Evolutionary conservation across 1,284 basidiomycete species (phyloP).

Genomic region (Pascua guehoae): DNA sequence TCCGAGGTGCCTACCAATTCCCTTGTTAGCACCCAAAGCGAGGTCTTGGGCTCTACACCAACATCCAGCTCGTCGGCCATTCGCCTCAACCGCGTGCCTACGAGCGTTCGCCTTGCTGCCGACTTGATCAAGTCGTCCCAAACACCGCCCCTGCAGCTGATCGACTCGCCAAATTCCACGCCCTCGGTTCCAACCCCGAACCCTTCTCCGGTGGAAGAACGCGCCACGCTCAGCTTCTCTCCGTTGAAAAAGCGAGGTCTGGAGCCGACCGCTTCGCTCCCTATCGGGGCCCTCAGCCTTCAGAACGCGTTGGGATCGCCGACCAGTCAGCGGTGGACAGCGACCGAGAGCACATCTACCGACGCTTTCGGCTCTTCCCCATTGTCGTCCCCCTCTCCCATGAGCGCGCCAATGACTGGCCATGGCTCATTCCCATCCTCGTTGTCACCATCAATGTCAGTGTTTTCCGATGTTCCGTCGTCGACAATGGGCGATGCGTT

Average conservation of each 20-base stretch:
- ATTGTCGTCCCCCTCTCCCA: not conserved
- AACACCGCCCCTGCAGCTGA: conserved; percentile 12
- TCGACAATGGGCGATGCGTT: too few relatives aligned
- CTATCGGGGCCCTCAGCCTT: too few relatives aligned
- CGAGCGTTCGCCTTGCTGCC: conserved; percentile 54
- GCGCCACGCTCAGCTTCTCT: not conserved
- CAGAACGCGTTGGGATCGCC: too few relatives aligned
- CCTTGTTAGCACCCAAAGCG: too few relatives aligned
- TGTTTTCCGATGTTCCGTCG: not conserved
- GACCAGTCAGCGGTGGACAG: too few relatives aligned
- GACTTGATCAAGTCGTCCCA: conserved; percentile 46
- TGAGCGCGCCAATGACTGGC: not conserved
- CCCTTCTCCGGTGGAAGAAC: conserved; percentile 22
- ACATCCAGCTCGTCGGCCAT: conserved; percentile 43
- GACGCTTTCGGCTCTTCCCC: conserved; percentile 4
- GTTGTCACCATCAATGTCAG: not conserved
- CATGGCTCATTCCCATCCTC: not conserved
- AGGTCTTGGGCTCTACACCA: too few relatives aligned
- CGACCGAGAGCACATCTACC: not conserved
- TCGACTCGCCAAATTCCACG: conserved; percentile 14
- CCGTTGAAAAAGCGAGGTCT: not conserved
- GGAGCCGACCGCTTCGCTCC: too few relatives aligned
- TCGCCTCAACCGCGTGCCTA: conserved; percentile 55
- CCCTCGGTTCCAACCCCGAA: conserved; percentile 33
- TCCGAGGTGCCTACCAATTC: conserved; percentile 13